A percentile compares a stretch with the other conserved stretches of the same genome.
These are phyloP conservation scores for Pinus albicaulis DNA, from an alignment of 75 land plant genomes.

Conservation along the genomic window DNA sequence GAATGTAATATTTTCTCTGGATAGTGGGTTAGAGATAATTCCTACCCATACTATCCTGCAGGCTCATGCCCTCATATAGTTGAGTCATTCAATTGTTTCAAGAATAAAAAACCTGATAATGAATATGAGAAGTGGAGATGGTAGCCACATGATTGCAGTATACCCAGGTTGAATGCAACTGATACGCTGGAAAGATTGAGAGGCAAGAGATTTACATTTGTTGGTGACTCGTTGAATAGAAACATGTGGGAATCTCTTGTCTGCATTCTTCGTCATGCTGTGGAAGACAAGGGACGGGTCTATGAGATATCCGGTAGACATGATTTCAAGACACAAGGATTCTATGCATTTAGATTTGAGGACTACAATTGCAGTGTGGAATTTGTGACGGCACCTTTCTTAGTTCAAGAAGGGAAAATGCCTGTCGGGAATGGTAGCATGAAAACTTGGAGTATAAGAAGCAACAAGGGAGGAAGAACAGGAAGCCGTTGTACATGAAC, in stretches of 20 bases:
- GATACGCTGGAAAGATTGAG: constrained; percentile 64
- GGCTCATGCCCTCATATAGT: constrained; percentile 73
- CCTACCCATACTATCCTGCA: constrained; percentile 62
- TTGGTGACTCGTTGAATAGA: constrained; percentile 83
- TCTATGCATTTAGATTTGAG: constrained; percentile 62
- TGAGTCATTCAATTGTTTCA: constrained; percentile 61
- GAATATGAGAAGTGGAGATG: constrained; percentile 55
- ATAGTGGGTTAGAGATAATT: constrained; percentile 71
- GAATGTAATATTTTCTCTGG: constrained; percentile 70
- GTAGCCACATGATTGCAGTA: constrained; percentile 66
- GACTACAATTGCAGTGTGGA: constrained; percentile 72
- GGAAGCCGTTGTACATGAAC: too few species aligned
- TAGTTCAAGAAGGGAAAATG: constrained; percentile 66
- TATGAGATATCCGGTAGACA: constrained; percentile 49
- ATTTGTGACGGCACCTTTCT: constrained; percentile 75
- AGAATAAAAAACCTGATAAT: constrained; percentile 69
- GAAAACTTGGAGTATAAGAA: too few species aligned
- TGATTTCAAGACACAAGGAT: constrained; percentile 51
- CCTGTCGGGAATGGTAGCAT: constrained; percentile 30
- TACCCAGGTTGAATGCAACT: constrained; percentile 72
- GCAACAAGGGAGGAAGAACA: too few species aligned
- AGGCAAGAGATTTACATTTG: constrained; percentile 71
- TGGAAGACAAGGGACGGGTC: constrained; percentile 48
- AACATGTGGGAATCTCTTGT: constrained; percentile 93
- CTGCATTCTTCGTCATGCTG: constrained; percentile 55